Percentiles rank a stretch among this genome's conserved stretches.
Conservation (phyloP, 306 rosid genomes). For the Lathyrus sativus region DNA sequence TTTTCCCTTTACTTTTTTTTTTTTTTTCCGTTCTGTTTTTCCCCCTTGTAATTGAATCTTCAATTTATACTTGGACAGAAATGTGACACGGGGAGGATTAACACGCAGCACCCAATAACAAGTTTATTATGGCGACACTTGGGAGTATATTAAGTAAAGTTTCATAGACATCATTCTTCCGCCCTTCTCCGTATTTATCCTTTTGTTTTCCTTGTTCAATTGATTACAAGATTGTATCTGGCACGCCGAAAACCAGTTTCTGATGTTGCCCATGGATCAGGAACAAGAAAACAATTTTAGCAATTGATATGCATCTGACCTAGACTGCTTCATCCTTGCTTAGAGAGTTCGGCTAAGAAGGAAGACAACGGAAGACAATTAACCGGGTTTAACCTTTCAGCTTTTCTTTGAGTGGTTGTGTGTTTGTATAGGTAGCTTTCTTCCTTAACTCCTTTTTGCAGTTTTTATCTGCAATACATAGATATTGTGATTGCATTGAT, state of each 20-base stretch:
- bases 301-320: slow-evolving; percentile 84
- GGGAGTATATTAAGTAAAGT: slow-evolving; percentile 38
- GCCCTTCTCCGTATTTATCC: slow-evolving; percentile 35
- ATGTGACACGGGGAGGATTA: slow-evolving; percentile 77
- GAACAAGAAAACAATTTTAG: slow-evolving; percentile 39
- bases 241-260: slow-evolving; percentile 60
- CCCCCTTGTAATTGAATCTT: slow-evolving; percentile 12
- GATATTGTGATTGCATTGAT: slow-evolving; percentile 76
- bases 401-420: slow-evolving; percentile 74
- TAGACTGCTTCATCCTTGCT: slow-evolving; percentile 69
- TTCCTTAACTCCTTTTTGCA: slow-evolving; percentile 44
- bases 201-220: slow-evolving; percentile 40
- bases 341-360: slow-evolving; percentile 61
- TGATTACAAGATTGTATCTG: slow-evolving; percentile 64
- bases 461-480: slow-evolving; percentile 77
- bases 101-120: slow-evolving; percentile 98
- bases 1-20: background rate
- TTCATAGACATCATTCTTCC: slow-evolving; percentile 49
- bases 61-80: slow-evolving; percentile 56
- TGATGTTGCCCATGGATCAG: slow-evolving; percentile 47
- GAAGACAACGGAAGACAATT: slow-evolving; percentile 56
- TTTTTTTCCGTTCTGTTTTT: background rate
- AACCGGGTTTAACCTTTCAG: slow-evolving; percentile 78
- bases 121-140: slow-evolving; percentile 38
- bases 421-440: slow-evolving; percentile 83